Evolutionary conservation across 1,284 basidiomycete genomes (phyloP), one percentile per base, ranked within the genome.

Genomic region (Cutaneotrichosporon curvatum): DNA sequence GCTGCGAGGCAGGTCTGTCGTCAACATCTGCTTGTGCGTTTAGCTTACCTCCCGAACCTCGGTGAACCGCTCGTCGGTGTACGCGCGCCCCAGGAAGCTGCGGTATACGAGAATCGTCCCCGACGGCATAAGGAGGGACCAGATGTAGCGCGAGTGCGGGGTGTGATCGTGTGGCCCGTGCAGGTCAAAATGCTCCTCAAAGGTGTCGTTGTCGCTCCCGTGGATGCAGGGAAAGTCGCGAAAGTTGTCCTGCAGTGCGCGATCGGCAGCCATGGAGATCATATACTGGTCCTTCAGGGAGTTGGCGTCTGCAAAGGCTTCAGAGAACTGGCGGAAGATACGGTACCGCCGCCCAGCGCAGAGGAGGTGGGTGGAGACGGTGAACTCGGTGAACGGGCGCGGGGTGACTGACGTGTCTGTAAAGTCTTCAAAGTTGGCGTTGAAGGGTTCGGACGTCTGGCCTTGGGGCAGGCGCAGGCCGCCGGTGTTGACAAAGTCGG

Each of bases 31-130:
- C 7, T 7, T 38, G 15, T 19, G 10, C 6, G 23, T 6, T 11
- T 16, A 19, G 32, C 46, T 42, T 25, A 49, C 47, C 34, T 57
- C 47, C 28, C 61, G 44, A 12, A 60, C 59, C 16, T 58, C 51
- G 14, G 51, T 36, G 38, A 57, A 63, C 2, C 61, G 54, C 20
- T 49, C 48, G 50, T 63, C 61, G 9, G 32, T 42, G 45, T 61
- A 63, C 19, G 56, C 53, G 28, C 52, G 40, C 8, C 55, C 54
- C 4, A 63, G 47, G 48, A 57, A 59, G 30, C 47, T 51, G 14
- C 59, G 50, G 47, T 56, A 52, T 34, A 56, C 50, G 6, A 56
- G 48, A 21, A 56, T 47, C 1, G 47, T 49, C 8, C 54, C 54
- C 15, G 45, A 35, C 9, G 54, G 33, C 45, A 47, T 52, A 11